Evolutionary conservation across 2,329 filamentous ascomycete species (phyloP), one percentile per base, ranked within the genome.

Genomic region (Colletotrichum gloeosporioides): DNA sequence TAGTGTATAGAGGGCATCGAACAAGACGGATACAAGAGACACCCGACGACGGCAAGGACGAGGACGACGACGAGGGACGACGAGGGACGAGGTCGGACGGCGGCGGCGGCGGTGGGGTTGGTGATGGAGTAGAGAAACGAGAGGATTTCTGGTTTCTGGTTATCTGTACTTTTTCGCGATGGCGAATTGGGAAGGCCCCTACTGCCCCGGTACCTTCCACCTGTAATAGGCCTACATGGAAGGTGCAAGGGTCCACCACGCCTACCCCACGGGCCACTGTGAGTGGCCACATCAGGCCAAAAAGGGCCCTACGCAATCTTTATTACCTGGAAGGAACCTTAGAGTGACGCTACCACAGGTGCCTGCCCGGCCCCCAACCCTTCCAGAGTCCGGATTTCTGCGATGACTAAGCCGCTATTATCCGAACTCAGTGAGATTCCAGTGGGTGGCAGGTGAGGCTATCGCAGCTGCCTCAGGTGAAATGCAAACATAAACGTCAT

Each of bases 151-250:
- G 69, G 64, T 22, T 59, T 53, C n/a, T 55, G 55, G 36, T 57
- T 70, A 77, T 75, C 75, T 77, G 75, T 77, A 75, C 65, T 75
- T 73, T 64, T 74, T 77, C 71, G 71, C 59, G 71, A 76, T 76
- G 74, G 71, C 71, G 59, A 76, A 76, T 70, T 73, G 63, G 55
- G 72, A 22, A 18, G 25, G 29, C 29, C 32, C 22, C 36, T 39
- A n/a, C 18, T 64, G 72, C 61, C 69, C 62, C 62, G 3, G 57
- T 61, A 61, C 57, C 57, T 61, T n/a, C 57, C 44, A 13, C n/a
- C 44, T 49, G 44, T 49, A 53, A 53, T 53, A 53, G 6, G 44
- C 18, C n/a, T 53, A 22, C 8, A 13, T n/a, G 44, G 44, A 49
- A 49, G 44, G 44, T 3, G 44, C 44, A 2, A 53, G 44, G 44